These are phyloP conservation scores for Trichoderma erinaceum DNA, from an alignment of 495 filamentous ascomycete genomes.

Conservation along the genomic window DNA sequence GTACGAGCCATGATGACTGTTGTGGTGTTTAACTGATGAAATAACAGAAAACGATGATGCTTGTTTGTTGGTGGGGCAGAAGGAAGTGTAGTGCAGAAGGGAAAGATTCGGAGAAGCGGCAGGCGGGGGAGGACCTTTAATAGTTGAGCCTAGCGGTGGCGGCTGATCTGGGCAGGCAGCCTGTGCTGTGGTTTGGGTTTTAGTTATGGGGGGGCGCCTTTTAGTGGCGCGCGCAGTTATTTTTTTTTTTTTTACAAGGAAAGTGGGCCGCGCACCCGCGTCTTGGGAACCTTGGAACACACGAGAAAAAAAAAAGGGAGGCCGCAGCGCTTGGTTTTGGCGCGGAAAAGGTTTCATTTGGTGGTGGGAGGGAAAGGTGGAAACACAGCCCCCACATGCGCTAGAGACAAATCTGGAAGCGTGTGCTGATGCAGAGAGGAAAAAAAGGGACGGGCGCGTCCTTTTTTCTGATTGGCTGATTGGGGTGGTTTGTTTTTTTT, in stretches of 20 bases:
- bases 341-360: not conserved
- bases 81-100: conserved; percentile 40
- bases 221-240: not conserved
- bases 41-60: conserved; percentile 25
- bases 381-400: not conserved
- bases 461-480: conserved; percentile 9
- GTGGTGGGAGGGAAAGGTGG: not conserved
- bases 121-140: conserved; percentile 46
- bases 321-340: not conserved
- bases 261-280: too few relatives aligned
- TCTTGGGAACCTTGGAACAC: not conserved
- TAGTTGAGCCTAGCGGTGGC: conserved; percentile 19
- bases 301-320: not conserved
- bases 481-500: not conserved
- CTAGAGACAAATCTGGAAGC: not conserved
- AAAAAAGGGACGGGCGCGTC: conserved; percentile 3
- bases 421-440: not conserved
- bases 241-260: too few relatives aligned
- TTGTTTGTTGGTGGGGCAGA: conserved; percentile 32
- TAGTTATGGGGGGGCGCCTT: not conserved
- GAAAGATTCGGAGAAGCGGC: conserved; percentile 33
- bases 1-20: conserved; percentile 87
- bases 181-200: too few relatives aligned
- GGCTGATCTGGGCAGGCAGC: conserved; percentile 36
- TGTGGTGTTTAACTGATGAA: conserved; percentile 44